Conservation (phyloP, 805 yeast genomes). For the Sugiyamaella americana region DNA sequence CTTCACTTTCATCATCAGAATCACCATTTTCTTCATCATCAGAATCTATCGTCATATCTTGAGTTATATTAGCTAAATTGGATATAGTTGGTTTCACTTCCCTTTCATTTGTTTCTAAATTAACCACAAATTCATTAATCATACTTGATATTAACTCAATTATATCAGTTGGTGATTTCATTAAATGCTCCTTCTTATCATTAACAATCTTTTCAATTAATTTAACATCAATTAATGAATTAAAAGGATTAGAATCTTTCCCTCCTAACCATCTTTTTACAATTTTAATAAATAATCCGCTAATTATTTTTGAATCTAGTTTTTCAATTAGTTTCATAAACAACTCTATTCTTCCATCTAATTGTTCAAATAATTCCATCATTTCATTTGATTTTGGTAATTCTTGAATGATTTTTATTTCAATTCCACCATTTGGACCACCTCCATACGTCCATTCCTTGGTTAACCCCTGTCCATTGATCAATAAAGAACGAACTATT, state of each 20-base stretch:
- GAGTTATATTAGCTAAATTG: not conserved
- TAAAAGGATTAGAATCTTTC: constrained; percentile 43
- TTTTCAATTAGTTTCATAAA: constrained; percentile 39
- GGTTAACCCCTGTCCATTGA: constrained; percentile 22
- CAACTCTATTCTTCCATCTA: constrained; percentile 41
- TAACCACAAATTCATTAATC: constrained; percentile 31
- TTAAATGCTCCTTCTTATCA: constrained; percentile 50
- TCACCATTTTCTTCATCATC: constrained; percentile 30
- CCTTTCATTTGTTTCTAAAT: constrained; percentile 17
- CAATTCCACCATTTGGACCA: constrained; percentile 26
- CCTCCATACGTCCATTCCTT: constrained; percentile 23
- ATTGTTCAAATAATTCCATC: constrained; percentile 37
- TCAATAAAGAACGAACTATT: constrained; percentile 30
- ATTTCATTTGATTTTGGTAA: constrained; percentile 16
- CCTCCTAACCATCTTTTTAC: constrained; percentile 55
- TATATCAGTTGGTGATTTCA: constrained; percentile 52
- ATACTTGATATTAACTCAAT: constrained; percentile 44
- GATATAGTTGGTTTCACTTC: constrained; percentile 10
- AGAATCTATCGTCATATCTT: constrained; percentile 31
- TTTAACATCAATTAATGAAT: constrained; percentile 53
- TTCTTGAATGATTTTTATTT: constrained; percentile 15
- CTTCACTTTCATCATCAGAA: constrained; percentile 24
- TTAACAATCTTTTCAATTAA: constrained; percentile 57
- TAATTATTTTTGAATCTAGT: constrained; percentile 43
- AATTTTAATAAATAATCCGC: constrained; percentile 42